A percentile compares a stretch with the other conserved stretches of the same genome.
These are phyloP conservation scores for Polytrichum commune DNA, from an alignment of 225 moss, liverwort and hornwort species.

Conservation along the genomic window DNA sequence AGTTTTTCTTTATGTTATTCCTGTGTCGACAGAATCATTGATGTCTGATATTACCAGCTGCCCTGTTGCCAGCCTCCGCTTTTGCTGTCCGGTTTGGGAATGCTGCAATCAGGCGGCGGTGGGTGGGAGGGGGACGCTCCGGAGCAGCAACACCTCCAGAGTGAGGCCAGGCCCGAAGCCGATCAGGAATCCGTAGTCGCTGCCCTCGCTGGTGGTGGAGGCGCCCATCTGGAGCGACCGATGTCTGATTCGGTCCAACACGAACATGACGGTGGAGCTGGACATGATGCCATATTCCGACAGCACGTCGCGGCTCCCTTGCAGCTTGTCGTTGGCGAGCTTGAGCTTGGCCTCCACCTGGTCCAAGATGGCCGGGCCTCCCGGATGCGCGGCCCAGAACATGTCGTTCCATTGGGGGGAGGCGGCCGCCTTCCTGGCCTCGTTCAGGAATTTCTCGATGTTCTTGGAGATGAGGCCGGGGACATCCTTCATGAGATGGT, in stretches of 20 bases:
- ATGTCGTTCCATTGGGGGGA: conserved; percentile 43
- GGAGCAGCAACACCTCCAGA: conserved; percentile 31
- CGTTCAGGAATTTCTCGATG: conserved; percentile 40
- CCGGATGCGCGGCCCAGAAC: conserved; percentile 51
- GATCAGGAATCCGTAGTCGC: conserved; percentile 39
- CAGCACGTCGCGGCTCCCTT: conserved; percentile 37
- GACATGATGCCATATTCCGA: conserved; percentile 37
- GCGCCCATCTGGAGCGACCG: conserved; percentile 25
- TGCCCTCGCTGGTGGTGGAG: conserved; percentile 36
- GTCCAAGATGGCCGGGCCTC: conserved; percentile 31
- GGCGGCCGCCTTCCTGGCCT: conserved; percentile 27
- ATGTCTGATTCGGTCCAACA: conserved; percentile 38
- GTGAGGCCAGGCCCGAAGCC: conserved; percentile 34
- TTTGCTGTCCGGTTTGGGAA: too few relatives aligned
- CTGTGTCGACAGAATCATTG: too few relatives aligned
- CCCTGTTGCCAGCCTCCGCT: too few relatives aligned
- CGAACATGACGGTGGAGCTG: conserved; percentile 34
- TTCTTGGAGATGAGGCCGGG: conserved; percentile 47
- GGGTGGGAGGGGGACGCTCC: conserved; percentile 24
- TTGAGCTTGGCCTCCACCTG: conserved; percentile 45
- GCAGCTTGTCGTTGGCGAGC: conserved; percentile 36
- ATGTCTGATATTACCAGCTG: too few relatives aligned
- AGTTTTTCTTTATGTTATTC: too few relatives aligned
- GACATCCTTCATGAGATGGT: conserved; percentile 43
- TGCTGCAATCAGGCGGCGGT: background rate